Evolutionary conservation across 257 asterid genomes (phyloP).

Genomic region (Salvia splendens): DNA sequence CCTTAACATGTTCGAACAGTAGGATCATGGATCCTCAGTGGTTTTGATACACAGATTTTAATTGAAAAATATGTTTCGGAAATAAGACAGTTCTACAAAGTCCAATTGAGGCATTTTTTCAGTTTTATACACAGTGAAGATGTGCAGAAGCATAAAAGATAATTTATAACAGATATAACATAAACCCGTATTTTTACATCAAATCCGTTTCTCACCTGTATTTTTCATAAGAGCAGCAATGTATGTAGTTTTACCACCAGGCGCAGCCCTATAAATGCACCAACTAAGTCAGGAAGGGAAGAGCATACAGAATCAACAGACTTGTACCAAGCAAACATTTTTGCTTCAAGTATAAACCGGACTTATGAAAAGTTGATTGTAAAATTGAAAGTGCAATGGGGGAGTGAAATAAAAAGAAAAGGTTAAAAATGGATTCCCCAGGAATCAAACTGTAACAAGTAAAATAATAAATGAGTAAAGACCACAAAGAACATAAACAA

Average conservation of each 20-base stretch:
- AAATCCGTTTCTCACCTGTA: slow-evolving; percentile 58
- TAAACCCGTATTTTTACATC: slow-evolving; percentile 6
- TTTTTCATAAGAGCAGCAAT: slow-evolving; percentile 94
- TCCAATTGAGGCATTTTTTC: too few relatives aligned
- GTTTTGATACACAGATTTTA: too few relatives aligned
- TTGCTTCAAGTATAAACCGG: not conserved
- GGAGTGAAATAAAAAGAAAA: not conserved
- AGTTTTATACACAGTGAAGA: too few relatives aligned
- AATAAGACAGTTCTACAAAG: too few relatives aligned
- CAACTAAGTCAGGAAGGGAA: slow-evolving; percentile 31
- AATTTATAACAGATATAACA: slow-evolving; percentile 8
- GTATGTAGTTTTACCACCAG: slow-evolving; percentile 98
- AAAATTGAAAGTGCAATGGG: not conserved
- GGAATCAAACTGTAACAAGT: not conserved
- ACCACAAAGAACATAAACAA: not conserved
- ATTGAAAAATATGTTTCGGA: too few relatives aligned
- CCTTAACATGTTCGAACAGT: not conserved
- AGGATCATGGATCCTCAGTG: not conserved
- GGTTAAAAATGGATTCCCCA: not conserved
- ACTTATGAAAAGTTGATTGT: slow-evolving; percentile 12
- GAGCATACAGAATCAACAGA: slow-evolving; percentile 27
- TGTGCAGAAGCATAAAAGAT: too few relatives aligned
- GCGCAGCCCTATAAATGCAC: slow-evolving; percentile 79
- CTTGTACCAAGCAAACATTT: slow-evolving; percentile 10
- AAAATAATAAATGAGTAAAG: not conserved